Evolutionary conservation across 192 early-diverging fungal genomes (phyloP).

Genomic region (Spizellomyces sp.): DNA sequence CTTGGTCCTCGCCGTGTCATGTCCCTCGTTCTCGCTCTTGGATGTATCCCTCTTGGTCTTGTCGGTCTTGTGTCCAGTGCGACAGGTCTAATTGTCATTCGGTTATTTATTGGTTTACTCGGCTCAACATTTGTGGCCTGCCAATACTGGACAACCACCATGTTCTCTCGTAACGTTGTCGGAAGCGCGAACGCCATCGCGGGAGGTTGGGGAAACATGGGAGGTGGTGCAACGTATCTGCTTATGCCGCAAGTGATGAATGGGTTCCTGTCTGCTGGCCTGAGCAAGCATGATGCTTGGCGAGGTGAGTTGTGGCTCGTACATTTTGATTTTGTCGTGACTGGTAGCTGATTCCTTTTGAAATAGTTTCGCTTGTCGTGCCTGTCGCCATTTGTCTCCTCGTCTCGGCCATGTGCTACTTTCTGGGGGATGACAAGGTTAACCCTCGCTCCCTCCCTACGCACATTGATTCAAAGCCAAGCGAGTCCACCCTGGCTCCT

Average conservation of each 20-base stretch:
- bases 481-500: no score
- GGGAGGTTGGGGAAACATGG: slow-evolving; percentile 73
- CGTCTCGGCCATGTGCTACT: slow-evolving; percentile 15
- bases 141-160: slow-evolving; percentile 68
- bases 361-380: background rate
- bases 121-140: slow-evolving; percentile 72
- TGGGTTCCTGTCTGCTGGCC: slow-evolving; percentile 27
- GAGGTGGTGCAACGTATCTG: slow-evolving; percentile 64
- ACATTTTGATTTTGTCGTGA: no score
- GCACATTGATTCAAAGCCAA: no score
- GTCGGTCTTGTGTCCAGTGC: slow-evolving; percentile 48
- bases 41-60: slow-evolving; percentile 55
- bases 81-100: slow-evolving; percentile 44
- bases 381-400: slow-evolving; percentile 31
- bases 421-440: background rate
- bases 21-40: slow-evolving; percentile 53
- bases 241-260: slow-evolving; percentile 59
- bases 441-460: no score
- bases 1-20: slow-evolving; percentile 43
- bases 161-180: slow-evolving; percentile 59
- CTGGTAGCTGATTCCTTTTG: no score
- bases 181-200: slow-evolving; percentile 69
- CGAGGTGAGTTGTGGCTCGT: slow-evolving; percentile 20
- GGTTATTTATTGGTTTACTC: slow-evolving; percentile 64
- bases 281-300: slow-evolving; percentile 50